phyloP scores from a whole-genome alignment of 2,329 filamentous ascomycete genomes.

The Fragosphaeria purpurea region DNA sequence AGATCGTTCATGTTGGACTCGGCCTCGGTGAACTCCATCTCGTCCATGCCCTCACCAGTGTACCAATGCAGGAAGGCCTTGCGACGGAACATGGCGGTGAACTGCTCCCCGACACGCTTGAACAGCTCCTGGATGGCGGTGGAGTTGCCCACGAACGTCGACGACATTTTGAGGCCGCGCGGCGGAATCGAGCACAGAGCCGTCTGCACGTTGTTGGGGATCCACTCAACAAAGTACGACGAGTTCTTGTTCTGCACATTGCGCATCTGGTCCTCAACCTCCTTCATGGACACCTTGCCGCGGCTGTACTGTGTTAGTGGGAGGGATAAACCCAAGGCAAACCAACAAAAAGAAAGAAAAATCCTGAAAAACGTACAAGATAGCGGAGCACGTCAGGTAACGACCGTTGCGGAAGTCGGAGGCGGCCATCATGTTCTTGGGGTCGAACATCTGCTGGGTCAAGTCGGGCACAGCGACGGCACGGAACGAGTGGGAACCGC shows the following conservation, averaged over 20 bases:
- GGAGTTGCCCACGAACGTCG: conserved; percentile 98
- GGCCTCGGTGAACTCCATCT: conserved; percentile 99
- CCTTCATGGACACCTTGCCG: conserved; percentile 99
- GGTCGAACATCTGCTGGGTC: conserved; percentile 99
- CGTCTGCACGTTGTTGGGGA: conserved; percentile 99
- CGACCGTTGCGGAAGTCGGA: conserved; percentile 99
- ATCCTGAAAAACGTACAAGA: conserved; percentile 57
- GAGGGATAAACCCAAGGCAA: background rate
- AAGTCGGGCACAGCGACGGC: conserved; percentile 95
- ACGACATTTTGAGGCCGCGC: conserved; percentile 96
- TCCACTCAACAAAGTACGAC: conserved; percentile 99
- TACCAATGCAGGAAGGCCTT: conserved; percentile 99
- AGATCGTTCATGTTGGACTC: conserved; percentile 99
- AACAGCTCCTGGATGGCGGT: conserved; percentile 99
- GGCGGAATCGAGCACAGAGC: conserved; percentile 98
- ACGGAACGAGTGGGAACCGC: conserved; percentile 81
- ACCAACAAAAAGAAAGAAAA: background rate
- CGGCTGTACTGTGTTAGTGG: conserved; percentile 49
- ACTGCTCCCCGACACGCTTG: conserved; percentile 99
- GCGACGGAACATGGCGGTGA: conserved; percentile 99
- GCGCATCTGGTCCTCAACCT: conserved; percentile 99
- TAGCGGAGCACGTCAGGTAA: conserved; percentile 98
- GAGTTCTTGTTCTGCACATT: conserved; percentile 99
- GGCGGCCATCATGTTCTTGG: conserved; percentile 99
- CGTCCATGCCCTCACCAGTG: conserved; percentile 99